Evolutionary conservation across 495 filamentous ascomycete species (phyloP), one percentile per base, ranked within the genome.

Genomic region (Hypoxylon cercidicola): DNA sequence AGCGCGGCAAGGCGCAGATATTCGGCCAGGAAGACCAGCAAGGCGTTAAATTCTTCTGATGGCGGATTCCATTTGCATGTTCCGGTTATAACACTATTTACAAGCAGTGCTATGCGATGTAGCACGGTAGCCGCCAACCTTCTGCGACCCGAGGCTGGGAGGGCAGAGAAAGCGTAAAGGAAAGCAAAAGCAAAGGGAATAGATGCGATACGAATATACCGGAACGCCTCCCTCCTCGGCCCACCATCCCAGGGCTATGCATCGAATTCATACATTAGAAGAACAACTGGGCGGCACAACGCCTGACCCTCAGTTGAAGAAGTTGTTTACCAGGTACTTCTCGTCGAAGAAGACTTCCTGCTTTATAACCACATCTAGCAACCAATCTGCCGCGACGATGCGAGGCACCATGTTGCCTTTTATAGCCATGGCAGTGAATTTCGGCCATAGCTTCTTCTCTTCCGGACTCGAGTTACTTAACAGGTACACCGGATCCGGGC

Each of bases 21-120:
- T 97, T 99, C 81, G 94, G 94, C 16, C 77, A 82, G 43, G 93
- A 93, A 62, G 94, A 94, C 65, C 87, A 90, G 58, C 85, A 88
- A 71, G 95, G 95, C 52, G 92, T 97, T 59, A 99, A 99, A 79
- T 98, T 99, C 80, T 97, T 97, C 73, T 98, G 70, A 80, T 23
- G 46, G 7, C 8, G 40, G 19, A 28, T 41, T 37, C 25, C 2
- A 43, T 4, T 35, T 49, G 32, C 23, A 11, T 35, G 43, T 55
- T 41, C 51, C 35, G 39, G 12, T 8, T 15, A 55, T 20, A 49
- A 41, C 61, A 61, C 51, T 60, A 66, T 56, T 12, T 60, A 59
- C 62, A 44, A 60, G 21, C 11, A 32, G 25, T 49, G 25, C 62
- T 39, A 62, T 18, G 16, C 25, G 40, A 20, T 15, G 9, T 16